Conservation (phyloP, 2,329 filamentous ascomycete species). For the Arthrobotrys iridis region DNA sequence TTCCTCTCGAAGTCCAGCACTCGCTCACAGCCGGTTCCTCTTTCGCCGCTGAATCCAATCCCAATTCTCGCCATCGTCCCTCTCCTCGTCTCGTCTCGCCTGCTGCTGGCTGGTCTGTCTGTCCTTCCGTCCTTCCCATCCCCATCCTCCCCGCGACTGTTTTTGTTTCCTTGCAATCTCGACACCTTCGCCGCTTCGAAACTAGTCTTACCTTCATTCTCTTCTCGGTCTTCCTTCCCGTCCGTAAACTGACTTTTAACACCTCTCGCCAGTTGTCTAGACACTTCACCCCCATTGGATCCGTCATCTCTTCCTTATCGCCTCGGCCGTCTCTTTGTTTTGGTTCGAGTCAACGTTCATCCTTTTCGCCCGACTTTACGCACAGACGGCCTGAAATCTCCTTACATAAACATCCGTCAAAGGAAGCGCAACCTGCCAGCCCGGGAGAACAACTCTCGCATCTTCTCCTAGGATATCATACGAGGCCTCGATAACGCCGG, state of each 20-base stretch:
- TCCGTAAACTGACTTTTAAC: background rate
- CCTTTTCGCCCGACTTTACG: constrained; percentile 33
- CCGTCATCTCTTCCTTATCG: constrained; percentile 30
- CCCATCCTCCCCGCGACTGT: constrained; percentile 58
- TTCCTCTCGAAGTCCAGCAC: background rate
- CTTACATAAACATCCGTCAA: constrained; percentile 15
- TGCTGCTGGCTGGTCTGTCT: constrained; percentile 48
- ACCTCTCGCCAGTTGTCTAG: background rate
- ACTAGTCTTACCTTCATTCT: constrained; percentile 60
- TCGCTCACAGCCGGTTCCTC: background rate
- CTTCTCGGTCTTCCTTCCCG: constrained; percentile 72
- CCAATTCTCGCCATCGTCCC: constrained; percentile 24
- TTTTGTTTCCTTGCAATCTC: constrained; percentile 59
- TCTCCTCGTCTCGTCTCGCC: constrained; percentile 21
- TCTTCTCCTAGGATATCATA: background rate
- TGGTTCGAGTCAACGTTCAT: constrained; percentile 29
- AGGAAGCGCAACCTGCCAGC: background rate
- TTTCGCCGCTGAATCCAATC: constrained; percentile 1
- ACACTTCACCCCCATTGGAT: constrained; percentile 1
- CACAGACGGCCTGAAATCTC: constrained; percentile 27
- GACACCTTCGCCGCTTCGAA: constrained; percentile 60
- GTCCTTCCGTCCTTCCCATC: constrained; percentile 64
- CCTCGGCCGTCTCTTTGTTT: constrained; percentile 39
- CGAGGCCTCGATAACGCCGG: constrained; percentile 3
- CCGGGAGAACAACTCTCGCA: background rate